Conservation (phyloP, 179 eudicot species). For the Pouteria campechiana region DNA sequence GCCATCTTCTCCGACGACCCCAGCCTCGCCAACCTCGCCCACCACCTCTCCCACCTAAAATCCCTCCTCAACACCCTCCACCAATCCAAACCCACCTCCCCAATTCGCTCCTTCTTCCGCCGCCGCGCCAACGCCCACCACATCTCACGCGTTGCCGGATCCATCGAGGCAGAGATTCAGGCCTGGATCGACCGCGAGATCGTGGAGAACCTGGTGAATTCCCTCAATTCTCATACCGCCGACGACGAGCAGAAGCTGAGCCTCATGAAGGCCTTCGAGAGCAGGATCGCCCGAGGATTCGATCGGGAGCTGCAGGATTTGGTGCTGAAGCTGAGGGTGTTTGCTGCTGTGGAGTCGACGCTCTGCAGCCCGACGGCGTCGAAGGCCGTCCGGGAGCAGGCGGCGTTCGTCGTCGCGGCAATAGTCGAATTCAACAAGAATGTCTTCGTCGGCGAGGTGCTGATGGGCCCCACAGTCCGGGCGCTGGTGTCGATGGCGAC, state of each 20-base stretch:
- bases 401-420: slow-evolving; percentile 34
- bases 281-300: slow-evolving; percentile 48
- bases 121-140: slow-evolving; percentile 48
- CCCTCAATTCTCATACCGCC: slow-evolving; percentile 3
- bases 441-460: slow-evolving; percentile 73
- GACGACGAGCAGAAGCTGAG: slow-evolving; percentile 20
- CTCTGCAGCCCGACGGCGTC: slow-evolving; percentile 22
- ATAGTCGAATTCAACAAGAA: slow-evolving; percentile 69
- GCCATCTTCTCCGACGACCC: slow-evolving; percentile 57
- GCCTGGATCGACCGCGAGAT: slow-evolving; percentile 78
- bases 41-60: slow-evolving; percentile 49
- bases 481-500: slow-evolving; percentile 44
- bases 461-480: slow-evolving; percentile 38
- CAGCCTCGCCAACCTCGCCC: slow-evolving; percentile 35
- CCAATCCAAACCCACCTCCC: slow-evolving; percentile 7
- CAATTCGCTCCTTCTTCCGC: slow-evolving; percentile 36
- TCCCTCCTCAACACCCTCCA: slow-evolving; percentile 28
- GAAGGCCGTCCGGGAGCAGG: slow-evolving; percentile 33
- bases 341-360: slow-evolving; percentile 29
- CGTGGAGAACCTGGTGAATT: slow-evolving; percentile 26
- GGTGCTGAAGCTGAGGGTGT: slow-evolving; percentile 44
- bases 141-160: slow-evolving; percentile 55
- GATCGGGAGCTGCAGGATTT: slow-evolving; percentile 55
- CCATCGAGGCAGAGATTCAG: slow-evolving; percentile 62
- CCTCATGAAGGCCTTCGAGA: slow-evolving; percentile 16